Conservation (phyloP, 345 rosid species). For the Toxicodendron radicans region DNA sequence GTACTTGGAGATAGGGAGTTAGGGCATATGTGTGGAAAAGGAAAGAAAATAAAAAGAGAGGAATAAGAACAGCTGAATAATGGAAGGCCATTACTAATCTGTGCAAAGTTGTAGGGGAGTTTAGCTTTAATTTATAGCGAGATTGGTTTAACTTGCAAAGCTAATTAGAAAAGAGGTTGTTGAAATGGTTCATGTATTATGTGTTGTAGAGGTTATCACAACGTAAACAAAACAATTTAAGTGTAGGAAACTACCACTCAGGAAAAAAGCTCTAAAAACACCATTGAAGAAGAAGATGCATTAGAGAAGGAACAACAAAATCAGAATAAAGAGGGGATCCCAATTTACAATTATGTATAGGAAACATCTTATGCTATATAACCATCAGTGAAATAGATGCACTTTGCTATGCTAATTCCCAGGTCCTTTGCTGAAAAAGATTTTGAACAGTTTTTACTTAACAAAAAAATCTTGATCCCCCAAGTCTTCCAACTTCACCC, state of each 20-base stretch:
- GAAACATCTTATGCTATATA: no score
- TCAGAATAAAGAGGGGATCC: no score
- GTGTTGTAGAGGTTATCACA: not conserved
- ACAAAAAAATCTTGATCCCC: not conserved
- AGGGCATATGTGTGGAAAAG: not conserved
- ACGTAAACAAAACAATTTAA: no score
- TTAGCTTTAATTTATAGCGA: not conserved
- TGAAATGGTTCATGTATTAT: slow-evolving; percentile 1
- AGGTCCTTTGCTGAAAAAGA: not conserved
- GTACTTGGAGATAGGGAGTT: not conserved
- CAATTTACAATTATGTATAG: no score
- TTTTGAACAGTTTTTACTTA: not conserved
- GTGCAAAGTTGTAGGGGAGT: not conserved
- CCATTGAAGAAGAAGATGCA: no score
- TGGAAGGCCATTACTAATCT: not conserved
- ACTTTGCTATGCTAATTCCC: not conserved
- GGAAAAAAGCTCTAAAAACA: no score
- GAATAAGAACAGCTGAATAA: not conserved
- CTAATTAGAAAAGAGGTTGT: not conserved
- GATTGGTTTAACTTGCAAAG: no score
- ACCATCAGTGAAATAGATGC: slow-evolving; percentile 1
- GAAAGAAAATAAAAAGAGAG: not conserved
- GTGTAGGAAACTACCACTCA: no score
- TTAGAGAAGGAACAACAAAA: no score
- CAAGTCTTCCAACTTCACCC: not conserved